These are phyloP conservation scores for Rhodotorula sp. DNA, from an alignment of 1,284 basidiomycete genomes.

Conservation along the genomic window DNA sequence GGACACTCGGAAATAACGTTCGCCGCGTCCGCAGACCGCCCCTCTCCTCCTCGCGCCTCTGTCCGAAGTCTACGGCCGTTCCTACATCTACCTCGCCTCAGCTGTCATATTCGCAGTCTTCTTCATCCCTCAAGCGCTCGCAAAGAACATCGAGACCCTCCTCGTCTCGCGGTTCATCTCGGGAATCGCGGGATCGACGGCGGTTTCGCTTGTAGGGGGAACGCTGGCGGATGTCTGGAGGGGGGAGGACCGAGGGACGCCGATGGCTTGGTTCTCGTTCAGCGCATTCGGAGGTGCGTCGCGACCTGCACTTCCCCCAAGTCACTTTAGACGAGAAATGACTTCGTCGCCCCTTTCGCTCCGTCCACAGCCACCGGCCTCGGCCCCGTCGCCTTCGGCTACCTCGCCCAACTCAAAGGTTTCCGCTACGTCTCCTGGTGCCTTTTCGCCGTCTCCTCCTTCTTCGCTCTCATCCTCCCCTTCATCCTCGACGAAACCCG, in stretches of 20 bases:
- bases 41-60: conserved; percentile 36
- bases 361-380: conserved; percentile 17
- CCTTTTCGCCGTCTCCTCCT: conserved; percentile 41
- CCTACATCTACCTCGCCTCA: conserved; percentile 55
- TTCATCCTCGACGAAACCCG: conserved; percentile 40
- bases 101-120: conserved; percentile 60
- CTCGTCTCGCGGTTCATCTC: conserved; percentile 64
- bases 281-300: conserved; percentile 26
- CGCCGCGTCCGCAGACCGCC: conserved; percentile 8
- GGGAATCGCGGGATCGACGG: conserved; percentile 64
- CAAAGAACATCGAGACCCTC: conserved; percentile 63
- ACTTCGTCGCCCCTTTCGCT: background rate
- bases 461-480: conserved; percentile 24
- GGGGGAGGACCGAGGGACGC: conserved; percentile 57
- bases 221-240: conserved; percentile 35
- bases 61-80: conserved; percentile 35
- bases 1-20: background rate
- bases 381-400: conserved; percentile 29
- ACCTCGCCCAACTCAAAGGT: conserved; percentile 24
- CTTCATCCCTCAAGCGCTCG: conserved; percentile 64
- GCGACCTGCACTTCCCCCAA: too few species aligned
- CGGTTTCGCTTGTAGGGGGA: conserved; percentile 51
- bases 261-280: conserved; percentile 62
- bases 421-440: conserved; percentile 51
- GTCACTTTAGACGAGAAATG: background rate